Conservation (phyloP, 345 rosid genomes). For the Populus alba region DNA sequence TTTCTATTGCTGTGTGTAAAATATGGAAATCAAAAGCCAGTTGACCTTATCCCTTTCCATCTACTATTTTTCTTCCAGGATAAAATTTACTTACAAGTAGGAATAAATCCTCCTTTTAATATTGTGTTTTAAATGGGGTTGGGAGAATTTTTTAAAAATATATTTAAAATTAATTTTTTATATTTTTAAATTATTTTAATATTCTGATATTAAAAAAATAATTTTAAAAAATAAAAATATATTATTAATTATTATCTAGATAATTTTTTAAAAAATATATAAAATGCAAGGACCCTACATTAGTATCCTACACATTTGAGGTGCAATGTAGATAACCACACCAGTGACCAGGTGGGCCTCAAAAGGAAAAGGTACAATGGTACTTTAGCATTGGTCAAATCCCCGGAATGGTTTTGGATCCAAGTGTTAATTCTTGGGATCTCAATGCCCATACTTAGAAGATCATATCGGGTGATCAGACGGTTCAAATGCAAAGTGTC, state of each 20-base stretch:
- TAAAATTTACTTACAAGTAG: too few relatives aligned
- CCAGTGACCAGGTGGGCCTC: not conserved
- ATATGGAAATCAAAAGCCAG: too few relatives aligned
- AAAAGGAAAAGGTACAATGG: not conserved
- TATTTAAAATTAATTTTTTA: too few relatives aligned
- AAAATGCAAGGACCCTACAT: not conserved
- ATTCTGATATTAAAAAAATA: too few relatives aligned
- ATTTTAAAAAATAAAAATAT: too few relatives aligned
- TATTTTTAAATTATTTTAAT: too few relatives aligned
- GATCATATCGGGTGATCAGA: not conserved
- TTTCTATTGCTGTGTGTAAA: not conserved
- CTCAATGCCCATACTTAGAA: not conserved
- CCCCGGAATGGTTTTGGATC: not conserved
- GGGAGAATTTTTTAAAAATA: too few relatives aligned
- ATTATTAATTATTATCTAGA: too few relatives aligned
- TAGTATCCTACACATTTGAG: not conserved
- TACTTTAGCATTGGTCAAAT: not conserved
- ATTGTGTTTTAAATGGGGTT: too few relatives aligned
- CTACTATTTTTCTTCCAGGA: too few relatives aligned
- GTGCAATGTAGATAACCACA: not conserved
- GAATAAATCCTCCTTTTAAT: too few relatives aligned
- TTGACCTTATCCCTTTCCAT: too few relatives aligned
- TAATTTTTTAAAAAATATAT: accelerated
- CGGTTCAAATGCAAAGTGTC: not conserved
- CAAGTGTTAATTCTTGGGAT: not conserved